These are phyloP conservation scores for Trichoderma aggressivum DNA, from an alignment of 2,329 filamentous ascomycete genomes.

Conservation along the genomic window DNA sequence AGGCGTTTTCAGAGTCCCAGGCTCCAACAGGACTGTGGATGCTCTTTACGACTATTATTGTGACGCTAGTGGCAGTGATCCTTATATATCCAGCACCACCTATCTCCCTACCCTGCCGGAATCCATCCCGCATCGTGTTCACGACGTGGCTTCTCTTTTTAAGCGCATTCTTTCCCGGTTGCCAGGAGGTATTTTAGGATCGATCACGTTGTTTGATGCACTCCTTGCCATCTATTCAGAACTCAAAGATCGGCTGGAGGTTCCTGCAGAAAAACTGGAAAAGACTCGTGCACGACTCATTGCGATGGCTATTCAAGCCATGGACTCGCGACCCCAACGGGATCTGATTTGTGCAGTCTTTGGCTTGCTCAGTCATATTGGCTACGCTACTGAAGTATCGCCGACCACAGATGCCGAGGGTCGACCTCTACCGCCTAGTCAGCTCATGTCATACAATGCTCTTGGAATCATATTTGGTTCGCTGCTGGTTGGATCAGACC, in stretches of 20 bases:
- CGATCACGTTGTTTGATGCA: conserved; percentile 58
- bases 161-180: conserved; percentile 62
- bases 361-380: conserved; percentile 60
- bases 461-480: conserved; percentile 65
- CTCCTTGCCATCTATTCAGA: conserved; percentile 59
- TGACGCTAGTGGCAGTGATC: conserved; percentile 43
- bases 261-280: conserved; percentile 50
- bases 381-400: conserved; percentile 52
- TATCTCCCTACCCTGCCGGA: conserved; percentile 56
- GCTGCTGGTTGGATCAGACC: conserved; percentile 53
- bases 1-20: conserved; percentile 62
- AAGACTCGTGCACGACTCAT: conserved; percentile 62
- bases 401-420: conserved; percentile 51
- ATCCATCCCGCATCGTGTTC: conserved; percentile 57
- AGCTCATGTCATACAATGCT: conserved; percentile 62
- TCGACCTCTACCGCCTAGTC: conserved; percentile 50
- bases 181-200: conserved; percentile 64
- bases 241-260: conserved; percentile 49
- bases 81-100: conserved; percentile 55
- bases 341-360: conserved; percentile 66
- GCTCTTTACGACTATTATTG: conserved; percentile 64
- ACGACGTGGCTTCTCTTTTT: conserved; percentile 66
- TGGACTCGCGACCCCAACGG: conserved; percentile 57
- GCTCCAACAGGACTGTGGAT: conserved; percentile 54
- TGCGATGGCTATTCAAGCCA: conserved; percentile 57